Base-by-base conservation (phyloP, 768 basidiomycete species). In the Naganishia onofrii region DNA sequence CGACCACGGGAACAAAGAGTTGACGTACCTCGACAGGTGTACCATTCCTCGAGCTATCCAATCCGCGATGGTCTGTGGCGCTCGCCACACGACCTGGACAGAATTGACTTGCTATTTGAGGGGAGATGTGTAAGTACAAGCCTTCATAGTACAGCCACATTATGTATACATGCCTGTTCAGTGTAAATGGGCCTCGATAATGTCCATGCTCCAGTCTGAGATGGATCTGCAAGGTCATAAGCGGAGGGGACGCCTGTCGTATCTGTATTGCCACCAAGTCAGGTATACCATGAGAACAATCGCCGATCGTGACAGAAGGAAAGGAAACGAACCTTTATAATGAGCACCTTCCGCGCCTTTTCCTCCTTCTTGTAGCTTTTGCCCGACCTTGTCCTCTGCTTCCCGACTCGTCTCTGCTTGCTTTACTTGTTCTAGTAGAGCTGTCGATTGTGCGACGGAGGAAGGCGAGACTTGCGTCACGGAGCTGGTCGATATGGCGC, bases 131-230 rank as follows among this genome's bases (percentile, higher is more conserved):
- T 17, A 56, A 19, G 52, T 68, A 51, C 38, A 64, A 51, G 17
- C 51, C 29, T 38, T 48, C 26, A 68, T 42, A 7, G 2, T 2
- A 46, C 15, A n/a, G 8, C 34, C 23, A 26, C 38, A 13, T 23
- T 13, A 52, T 26, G 81, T 44, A 53, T 87, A 73, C 79, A 67
- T 66, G 77, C 79, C 31, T 71, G 71, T 29, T 76, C 71, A 21
- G 90, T 87, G 79, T 97, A 97, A 1, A 95, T 93, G 0, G 94
- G 94, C 77, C 95, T 92, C 78, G 93, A 92, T 1, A 96, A 82
- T 13, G 95, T 92, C 92, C 93, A 96, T 10, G 77, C 71, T 23
- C 80, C 81, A 32, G 79, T 75, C 26, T 75, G 69, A 31, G 74
- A 66, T 13, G 73, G 53, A 15, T 76, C 75, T 23, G 73, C 66